Conservation (phyloP, 2,329 filamentous ascomycete genomes). For the Cordyceps militaris region DNA sequence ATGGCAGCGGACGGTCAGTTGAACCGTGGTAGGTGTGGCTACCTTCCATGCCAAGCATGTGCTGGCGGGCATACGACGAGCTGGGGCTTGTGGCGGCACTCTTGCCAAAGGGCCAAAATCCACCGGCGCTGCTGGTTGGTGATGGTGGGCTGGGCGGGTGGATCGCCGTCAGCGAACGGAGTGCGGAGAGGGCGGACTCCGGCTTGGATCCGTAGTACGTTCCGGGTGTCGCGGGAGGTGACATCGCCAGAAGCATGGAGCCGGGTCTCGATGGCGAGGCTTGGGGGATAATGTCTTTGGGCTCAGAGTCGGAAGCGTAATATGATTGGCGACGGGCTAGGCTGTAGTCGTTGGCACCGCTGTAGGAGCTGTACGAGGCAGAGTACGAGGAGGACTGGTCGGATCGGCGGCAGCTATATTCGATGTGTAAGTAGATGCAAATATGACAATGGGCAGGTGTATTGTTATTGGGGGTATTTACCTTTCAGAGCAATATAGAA, state of each 20-base stretch:
- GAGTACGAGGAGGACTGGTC: slow-evolving; percentile 35
- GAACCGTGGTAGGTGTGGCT: slow-evolving; percentile 30
- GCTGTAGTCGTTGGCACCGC: slow-evolving; percentile 25
- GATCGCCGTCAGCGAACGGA: slow-evolving; percentile 42
- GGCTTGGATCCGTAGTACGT: slow-evolving; percentile 23
- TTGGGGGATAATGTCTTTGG: slow-evolving; percentile 56
- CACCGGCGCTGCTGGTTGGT: slow-evolving; percentile 36
- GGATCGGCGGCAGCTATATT: slow-evolving; percentile 44
- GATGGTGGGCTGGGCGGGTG: slow-evolving; percentile 50
- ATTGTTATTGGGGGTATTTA: slow-evolving; percentile 26
- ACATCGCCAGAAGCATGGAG: slow-evolving; percentile 45
- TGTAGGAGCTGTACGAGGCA: slow-evolving; percentile 15
- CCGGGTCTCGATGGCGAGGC: slow-evolving; percentile 55
- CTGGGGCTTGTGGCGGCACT: slow-evolving; percentile 46
- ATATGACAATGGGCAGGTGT: not conserved
- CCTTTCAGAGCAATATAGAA: slow-evolving; percentile 57
- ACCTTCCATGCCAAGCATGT: slow-evolving; percentile 45
- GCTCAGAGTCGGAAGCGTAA: slow-evolving; percentile 41
- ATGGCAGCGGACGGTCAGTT: slow-evolving; percentile 50
- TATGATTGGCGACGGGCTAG: slow-evolving; percentile 36
- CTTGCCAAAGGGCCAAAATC: slow-evolving; percentile 47
- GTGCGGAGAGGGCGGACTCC: slow-evolving; percentile 47
- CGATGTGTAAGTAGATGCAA: slow-evolving; percentile 17
- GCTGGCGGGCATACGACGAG: slow-evolving; percentile 41
- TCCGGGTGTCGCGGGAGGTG: slow-evolving; percentile 43